phyloP scores from a whole-genome alignment of 371 early-diverging fungal genomes.

The Lichtheimia ramosa region DNA sequence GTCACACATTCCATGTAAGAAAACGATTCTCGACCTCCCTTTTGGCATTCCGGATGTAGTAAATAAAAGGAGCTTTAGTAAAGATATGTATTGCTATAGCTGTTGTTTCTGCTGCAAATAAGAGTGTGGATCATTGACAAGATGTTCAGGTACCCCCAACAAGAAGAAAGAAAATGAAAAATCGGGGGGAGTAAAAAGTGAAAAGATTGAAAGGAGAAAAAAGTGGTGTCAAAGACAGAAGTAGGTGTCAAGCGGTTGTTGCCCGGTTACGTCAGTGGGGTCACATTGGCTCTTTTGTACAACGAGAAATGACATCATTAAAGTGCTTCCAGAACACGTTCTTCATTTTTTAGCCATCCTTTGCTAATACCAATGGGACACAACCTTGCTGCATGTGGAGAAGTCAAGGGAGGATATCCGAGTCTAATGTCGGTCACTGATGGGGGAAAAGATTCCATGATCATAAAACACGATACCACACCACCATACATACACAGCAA shows the following conservation, averaged over 20 bases:
- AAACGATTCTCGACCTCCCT: not conserved
- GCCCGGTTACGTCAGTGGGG: constrained; percentile 2
- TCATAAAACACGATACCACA: too few species aligned
- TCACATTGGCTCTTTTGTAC: constrained; percentile 1
- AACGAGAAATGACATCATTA: not conserved
- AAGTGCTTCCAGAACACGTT: constrained; percentile 3
- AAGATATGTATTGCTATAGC: too few species aligned
- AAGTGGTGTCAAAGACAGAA: not conserved
- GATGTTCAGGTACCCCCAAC: not conserved
- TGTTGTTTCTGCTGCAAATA: not conserved
- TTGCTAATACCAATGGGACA: too few species aligned
- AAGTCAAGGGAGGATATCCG: too few species aligned
- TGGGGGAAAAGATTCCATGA: too few species aligned
- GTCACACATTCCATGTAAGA: constrained; percentile 1
- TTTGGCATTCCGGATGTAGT: too few species aligned
- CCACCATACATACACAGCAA: too few species aligned
- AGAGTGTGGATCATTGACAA: not conserved
- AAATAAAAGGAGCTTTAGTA: too few species aligned
- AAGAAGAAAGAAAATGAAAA: not conserved
- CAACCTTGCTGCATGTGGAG: too few species aligned
- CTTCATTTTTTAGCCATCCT: not conserved
- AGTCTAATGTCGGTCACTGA: too few species aligned
- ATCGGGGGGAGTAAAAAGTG: not conserved
- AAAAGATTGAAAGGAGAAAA: not conserved
- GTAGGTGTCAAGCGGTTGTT: not conserved